Percentiles rank a stretch among this genome's conserved stretches.
Evolutionary conservation across 108 stramenopile species (phyloP).

Genomic region (Mayamaea pseudoterrestris): DNA sequence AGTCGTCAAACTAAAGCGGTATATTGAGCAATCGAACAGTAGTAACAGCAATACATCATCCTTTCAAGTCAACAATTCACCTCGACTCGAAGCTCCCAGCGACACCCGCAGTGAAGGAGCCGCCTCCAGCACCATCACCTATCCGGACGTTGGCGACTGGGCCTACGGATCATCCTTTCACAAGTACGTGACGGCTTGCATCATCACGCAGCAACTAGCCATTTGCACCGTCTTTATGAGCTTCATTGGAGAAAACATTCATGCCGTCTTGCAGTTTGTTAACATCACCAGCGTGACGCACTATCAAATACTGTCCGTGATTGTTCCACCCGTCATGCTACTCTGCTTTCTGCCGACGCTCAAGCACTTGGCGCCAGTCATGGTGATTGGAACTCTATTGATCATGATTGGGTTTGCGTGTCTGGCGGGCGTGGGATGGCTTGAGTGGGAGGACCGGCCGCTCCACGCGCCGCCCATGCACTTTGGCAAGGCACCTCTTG

Average conservation of each 20-base stretch:
- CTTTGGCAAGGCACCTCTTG: slow-evolving; percentile 20
- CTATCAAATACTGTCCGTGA: slow-evolving; percentile 32
- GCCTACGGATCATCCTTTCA: slow-evolving; percentile 46
- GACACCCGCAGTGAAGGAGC: neutral
- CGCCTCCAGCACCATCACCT: slow-evolving; percentile 21
- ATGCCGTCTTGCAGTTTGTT: slow-evolving; percentile 27
- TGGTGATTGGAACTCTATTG: slow-evolving; percentile 26
- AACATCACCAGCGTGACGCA: slow-evolving; percentile 5
- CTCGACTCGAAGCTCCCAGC: neutral
- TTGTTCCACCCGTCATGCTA: slow-evolving; percentile 32
- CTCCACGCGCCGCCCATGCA: slow-evolving; percentile 1
- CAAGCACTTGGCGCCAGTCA: slow-evolving; percentile 38
- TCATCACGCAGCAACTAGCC: slow-evolving; percentile 51
- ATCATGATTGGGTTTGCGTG: slow-evolving; percentile 31
- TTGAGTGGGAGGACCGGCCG: slow-evolving; percentile 36
- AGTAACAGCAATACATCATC: no score
- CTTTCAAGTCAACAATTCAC: no score
- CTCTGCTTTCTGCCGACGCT: slow-evolving; percentile 37
- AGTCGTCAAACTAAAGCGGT: slow-evolving; percentile 42
- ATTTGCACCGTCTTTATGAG: slow-evolving; percentile 68
- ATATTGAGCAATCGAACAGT: neutral
- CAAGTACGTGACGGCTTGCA: slow-evolving; percentile 29
- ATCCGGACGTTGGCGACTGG: slow-evolving; percentile 60
- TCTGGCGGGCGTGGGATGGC: slow-evolving; percentile 19
- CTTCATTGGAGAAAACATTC: slow-evolving; percentile 57